phyloP scores from a whole-genome alignment of 1,284 basidiomycete genomes.

The Apiotrichum akiyoshidainum region DNA sequence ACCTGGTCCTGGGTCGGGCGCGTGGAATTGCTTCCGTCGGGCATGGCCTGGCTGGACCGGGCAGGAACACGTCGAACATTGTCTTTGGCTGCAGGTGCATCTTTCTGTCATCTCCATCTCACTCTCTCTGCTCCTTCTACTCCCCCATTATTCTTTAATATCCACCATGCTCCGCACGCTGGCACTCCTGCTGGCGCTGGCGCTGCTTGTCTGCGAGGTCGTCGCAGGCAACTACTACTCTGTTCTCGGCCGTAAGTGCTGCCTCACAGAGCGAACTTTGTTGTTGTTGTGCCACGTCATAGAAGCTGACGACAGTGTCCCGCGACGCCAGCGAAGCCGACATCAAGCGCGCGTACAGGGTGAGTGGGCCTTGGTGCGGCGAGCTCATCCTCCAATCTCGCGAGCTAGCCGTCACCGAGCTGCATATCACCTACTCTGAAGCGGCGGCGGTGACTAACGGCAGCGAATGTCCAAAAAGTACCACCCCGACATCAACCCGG shows the following conservation, averaged over 20 bases:
- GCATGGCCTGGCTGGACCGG: too few relatives aligned
- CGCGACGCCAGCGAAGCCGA: slow-evolving; percentile 77
- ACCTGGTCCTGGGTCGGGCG: too few relatives aligned
- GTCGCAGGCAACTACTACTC: slow-evolving; percentile 49
- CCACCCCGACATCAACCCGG: slow-evolving; percentile 92
- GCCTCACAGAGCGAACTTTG: too few relatives aligned
- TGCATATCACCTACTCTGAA: too few relatives aligned
- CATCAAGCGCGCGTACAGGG: slow-evolving; percentile 80
- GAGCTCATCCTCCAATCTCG: neutral
- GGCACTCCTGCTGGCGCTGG: slow-evolving; percentile 4
- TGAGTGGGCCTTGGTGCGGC: slow-evolving; percentile 18
- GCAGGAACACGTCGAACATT: too few relatives aligned
- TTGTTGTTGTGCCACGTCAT: slow-evolving; percentile 17
- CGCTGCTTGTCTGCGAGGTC: slow-evolving; percentile 37
- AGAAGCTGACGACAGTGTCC: slow-evolving; percentile 58
- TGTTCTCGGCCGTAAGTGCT: slow-evolving; percentile 46
- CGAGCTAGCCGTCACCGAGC: too few relatives aligned
- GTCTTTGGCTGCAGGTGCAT: neutral
- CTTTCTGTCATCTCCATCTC: neutral
- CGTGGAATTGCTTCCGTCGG: too few relatives aligned
- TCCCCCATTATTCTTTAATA: neutral
- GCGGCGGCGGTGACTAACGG: neutral
- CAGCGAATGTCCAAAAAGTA: slow-evolving; percentile 79
- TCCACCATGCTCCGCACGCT: slow-evolving; percentile 10
- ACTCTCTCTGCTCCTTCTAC: neutral